Evolutionary conservation across 1,284 basidiomycete species (phyloP).

Genomic region (Puccinia polysora): DNA sequence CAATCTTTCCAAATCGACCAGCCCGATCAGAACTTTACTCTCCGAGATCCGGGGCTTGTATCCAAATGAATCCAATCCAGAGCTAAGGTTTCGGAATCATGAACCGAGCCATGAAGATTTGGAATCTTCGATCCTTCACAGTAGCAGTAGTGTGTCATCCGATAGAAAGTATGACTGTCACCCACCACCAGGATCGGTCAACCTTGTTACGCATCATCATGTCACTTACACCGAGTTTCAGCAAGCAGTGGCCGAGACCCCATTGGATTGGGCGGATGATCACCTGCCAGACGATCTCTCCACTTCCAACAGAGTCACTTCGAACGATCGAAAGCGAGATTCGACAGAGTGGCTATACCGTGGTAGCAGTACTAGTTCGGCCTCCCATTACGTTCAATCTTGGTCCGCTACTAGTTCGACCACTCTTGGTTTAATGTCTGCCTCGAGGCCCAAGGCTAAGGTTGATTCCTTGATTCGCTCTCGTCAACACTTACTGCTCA

Average conservation of each 20-base stretch:
- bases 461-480: background rate
- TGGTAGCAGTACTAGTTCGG: background rate
- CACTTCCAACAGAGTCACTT: too few relatives aligned
- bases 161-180: background rate
- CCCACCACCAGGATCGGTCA: background rate
- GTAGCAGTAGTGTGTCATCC: background rate
- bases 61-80: background rate
- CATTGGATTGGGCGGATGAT: slow-evolving; percentile 41
- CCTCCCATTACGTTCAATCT: too few relatives aligned
- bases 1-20: background rate
- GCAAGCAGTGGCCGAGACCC: slow-evolving; percentile 29
- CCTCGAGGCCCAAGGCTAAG: background rate
- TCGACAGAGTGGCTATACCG: slow-evolving; percentile 18
- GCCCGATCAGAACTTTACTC: slow-evolving; percentile 5
- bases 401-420: slow-evolving; percentile 1
- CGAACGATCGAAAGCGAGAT: slow-evolving; percentile 11
- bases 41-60: slow-evolving; percentile 6
- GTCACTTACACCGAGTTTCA: slow-evolving; percentile 35
- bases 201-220: background rate
- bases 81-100: background rate
- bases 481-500: background rate
- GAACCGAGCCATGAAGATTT: slow-evolving; percentile 2
- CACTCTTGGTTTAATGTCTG: background rate
- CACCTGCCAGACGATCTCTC: background rate
- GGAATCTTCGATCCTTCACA: too few relatives aligned